phyloP scores from a whole-genome alignment of 169 alveolate genomes.

The Plasmodium adleri region DNA sequence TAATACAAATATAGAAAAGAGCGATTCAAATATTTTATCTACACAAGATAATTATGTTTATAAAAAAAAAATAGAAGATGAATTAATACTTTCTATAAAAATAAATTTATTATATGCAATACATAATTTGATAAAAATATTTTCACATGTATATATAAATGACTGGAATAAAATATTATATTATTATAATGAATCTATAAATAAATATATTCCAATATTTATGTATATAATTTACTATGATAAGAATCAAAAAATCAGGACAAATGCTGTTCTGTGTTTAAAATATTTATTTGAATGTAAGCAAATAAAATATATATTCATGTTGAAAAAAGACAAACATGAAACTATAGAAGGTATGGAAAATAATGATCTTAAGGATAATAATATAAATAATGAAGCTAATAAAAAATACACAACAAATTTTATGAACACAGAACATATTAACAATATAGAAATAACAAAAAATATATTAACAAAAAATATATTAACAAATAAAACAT shows the following conservation, averaged over 20 bases:
- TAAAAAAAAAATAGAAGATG: slow-evolving; percentile 60
- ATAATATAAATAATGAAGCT: not conserved
- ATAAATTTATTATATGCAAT: slow-evolving; percentile 43
- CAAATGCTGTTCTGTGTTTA: slow-evolving; percentile 57
- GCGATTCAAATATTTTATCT: not conserved
- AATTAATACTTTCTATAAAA: slow-evolving; percentile 39
- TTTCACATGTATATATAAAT: slow-evolving; percentile 71
- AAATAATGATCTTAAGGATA: not conserved
- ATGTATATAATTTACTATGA: slow-evolving; percentile 29
- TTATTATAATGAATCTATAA: slow-evolving; percentile 63
- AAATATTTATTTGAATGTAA: slow-evolving; percentile 70
- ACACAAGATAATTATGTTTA: not conserved
- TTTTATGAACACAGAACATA: not conserved
- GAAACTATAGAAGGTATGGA: too few species aligned
- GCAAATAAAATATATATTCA: slow-evolving; percentile 54
- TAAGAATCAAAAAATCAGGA: slow-evolving; percentile 37
- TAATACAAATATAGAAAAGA: not conserved
- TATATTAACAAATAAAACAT: too few species aligned
- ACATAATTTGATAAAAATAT: slow-evolving; percentile 52
- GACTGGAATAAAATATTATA: slow-evolving; percentile 66
- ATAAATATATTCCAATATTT: slow-evolving; percentile 45
- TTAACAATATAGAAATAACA: too few species aligned
- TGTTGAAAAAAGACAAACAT: slow-evolving; percentile 12
- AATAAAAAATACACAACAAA: not conserved
- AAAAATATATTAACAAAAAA: too few species aligned